A percentile compares a stretch with the other conserved stretches of the same genome.
These are phyloP conservation scores for Lasiosphaeria ovina DNA, from an alignment of 495 filamentous ascomycete species.

Conservation along the genomic window DNA sequence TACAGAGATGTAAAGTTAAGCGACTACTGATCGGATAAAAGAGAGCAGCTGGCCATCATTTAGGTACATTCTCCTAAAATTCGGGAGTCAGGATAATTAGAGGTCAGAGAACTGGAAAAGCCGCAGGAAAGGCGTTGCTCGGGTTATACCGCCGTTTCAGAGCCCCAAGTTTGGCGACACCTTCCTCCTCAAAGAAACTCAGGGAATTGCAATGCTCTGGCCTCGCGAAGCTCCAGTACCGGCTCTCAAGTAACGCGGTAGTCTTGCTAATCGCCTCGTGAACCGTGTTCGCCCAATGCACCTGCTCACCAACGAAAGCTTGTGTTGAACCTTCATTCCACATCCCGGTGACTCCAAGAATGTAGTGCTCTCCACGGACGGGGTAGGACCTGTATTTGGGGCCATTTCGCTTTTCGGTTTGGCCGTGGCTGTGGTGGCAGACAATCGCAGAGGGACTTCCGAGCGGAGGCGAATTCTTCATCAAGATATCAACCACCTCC, in stretches of 20 bases:
- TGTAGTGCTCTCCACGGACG: neutral
- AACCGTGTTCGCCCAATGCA: neutral
- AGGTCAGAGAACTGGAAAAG: conserved; percentile 1
- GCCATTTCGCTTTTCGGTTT: no score
- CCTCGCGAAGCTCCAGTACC: conserved; percentile 12
- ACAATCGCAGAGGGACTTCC: neutral
- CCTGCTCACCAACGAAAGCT: neutral
- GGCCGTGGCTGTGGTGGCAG: neutral
- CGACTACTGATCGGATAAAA: no score
- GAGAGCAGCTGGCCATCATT: no score
- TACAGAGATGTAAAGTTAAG: no score
- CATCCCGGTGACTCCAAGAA: neutral
- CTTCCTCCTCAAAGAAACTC: conserved; percentile 8
- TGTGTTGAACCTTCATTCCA: neutral
- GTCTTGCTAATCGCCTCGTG: neutral
- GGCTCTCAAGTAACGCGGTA: neutral
- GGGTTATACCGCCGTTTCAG: conserved; percentile 16
- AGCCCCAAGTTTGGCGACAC: conserved; percentile 1
- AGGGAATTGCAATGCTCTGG: conserved; percentile 3
- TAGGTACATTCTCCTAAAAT: no score
- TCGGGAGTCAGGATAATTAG: no score
- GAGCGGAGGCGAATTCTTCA: neutral
- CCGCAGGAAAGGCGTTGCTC: neutral
- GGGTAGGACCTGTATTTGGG: neutral
- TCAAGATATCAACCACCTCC: neutral